A percentile compares a stretch with the other conserved stretches of the same genome.
Conservation (phyloP, 176 grass and related monocot genomes). For the Oryza australiensis region DNA sequence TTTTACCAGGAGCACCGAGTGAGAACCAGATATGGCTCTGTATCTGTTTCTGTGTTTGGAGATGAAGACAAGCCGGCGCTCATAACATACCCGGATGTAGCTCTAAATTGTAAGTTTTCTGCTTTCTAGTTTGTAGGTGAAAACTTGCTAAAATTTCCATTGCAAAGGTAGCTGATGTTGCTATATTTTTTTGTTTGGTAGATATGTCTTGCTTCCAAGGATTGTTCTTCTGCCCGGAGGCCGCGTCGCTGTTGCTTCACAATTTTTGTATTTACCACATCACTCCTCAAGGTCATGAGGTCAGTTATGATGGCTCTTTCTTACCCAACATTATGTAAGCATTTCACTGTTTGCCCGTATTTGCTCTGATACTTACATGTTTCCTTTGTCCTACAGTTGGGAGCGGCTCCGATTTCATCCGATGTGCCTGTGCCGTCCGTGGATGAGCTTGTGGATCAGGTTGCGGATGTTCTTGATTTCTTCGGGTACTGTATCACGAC, state of each 20-base stretch:
- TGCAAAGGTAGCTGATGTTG: slow-evolving; percentile 9
- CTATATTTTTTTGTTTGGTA: slow-evolving; percentile 34
- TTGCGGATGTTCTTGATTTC: slow-evolving; percentile 90
- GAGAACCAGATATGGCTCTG: slow-evolving; percentile 56
- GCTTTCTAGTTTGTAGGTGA: background rate
- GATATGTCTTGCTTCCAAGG: slow-evolving; percentile 99
- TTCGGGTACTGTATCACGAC: slow-evolving; percentile 60
- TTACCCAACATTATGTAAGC: slow-evolving; percentile 5
- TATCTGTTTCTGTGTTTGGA: slow-evolving; percentile 73
- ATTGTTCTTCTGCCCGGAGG: slow-evolving; percentile 97
- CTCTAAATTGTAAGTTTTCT: slow-evolving; percentile 61
- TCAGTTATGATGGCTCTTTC: slow-evolving; percentile 45
- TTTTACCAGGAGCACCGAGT: slow-evolving; percentile 70
- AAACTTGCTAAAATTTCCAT: background rate
- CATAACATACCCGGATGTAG: slow-evolving; percentile 81
- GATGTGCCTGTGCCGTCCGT: slow-evolving; percentile 65
- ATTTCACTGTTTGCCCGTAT: background rate
- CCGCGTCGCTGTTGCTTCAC: slow-evolving; percentile 80
- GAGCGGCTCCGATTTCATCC: slow-evolving; percentile 79
- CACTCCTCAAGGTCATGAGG: slow-evolving; percentile 95
- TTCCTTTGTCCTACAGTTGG: slow-evolving; percentile 70
- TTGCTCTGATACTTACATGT: slow-evolving; percentile 28
- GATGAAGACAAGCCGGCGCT: slow-evolving; percentile 80
- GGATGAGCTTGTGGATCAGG: slow-evolving; percentile 83
- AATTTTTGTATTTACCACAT: slow-evolving; percentile 97